Conservation (phyloP, 768 basidiomycete genomes). For the Macrolepiota dolichaula region DNA sequence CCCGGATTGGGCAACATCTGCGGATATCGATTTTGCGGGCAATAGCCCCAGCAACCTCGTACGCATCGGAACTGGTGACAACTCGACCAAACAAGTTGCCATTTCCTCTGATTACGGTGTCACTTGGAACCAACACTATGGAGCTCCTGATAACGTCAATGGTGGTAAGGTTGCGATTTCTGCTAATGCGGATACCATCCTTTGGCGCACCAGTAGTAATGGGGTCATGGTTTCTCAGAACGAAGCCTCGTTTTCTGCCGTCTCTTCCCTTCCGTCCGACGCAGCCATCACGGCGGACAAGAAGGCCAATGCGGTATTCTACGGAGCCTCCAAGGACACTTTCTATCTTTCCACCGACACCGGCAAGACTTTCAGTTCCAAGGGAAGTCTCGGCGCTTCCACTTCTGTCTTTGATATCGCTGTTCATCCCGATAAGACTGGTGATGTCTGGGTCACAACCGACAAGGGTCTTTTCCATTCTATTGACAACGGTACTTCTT, state of each 20-base stretch:
- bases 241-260: slow-evolving; percentile 43
- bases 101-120: slow-evolving; percentile 51
- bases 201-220: slow-evolving; percentile 49
- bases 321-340: slow-evolving; percentile 48
- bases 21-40: slow-evolving; percentile 54
- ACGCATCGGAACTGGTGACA: slow-evolving; percentile 48
- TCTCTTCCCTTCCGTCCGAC: slow-evolving; percentile 47
- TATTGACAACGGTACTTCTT: slow-evolving; percentile 46
- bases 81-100: slow-evolving; percentile 51
- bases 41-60: slow-evolving; percentile 47
- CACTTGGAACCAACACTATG: slow-evolving; percentile 55
- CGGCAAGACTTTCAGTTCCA: slow-evolving; percentile 47
- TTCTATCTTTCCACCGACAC: slow-evolving; percentile 63
- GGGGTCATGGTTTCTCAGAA: slow-evolving; percentile 53
- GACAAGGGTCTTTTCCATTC: slow-evolving; percentile 57
- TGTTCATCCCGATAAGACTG: slow-evolving; percentile 50
- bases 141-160: slow-evolving; percentile 45
- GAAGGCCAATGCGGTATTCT: slow-evolving; percentile 52
- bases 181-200: slow-evolving; percentile 52
- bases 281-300: slow-evolving; percentile 65
- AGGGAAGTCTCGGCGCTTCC: slow-evolving; percentile 44
- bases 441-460: slow-evolving; percentile 65
- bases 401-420: slow-evolving; percentile 48
- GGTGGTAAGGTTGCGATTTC: slow-evolving; percentile 45
- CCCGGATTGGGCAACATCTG: slow-evolving; percentile 42